phyloP scores from a whole-genome alignment of 2,329 filamentous ascomycete genomes.

The Microdochium paspali region DNA sequence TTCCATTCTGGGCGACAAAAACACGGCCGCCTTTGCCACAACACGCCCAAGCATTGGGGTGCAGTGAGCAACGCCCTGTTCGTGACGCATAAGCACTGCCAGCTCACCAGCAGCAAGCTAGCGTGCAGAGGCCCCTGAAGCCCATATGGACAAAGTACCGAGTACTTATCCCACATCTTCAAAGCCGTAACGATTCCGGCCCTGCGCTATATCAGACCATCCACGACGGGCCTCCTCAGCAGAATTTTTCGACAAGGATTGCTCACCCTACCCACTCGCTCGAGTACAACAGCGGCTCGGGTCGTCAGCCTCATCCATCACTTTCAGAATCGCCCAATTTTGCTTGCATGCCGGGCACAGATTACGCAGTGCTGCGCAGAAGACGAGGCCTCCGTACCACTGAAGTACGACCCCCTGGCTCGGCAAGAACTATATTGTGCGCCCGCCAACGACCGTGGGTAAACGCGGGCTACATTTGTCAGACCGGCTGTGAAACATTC shows the following conservation, averaged over 20 bases:
- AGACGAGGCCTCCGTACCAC: no score
- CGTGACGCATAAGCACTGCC: no score
- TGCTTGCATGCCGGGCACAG: not conserved
- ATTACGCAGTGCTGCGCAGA: no score
- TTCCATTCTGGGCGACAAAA: not conserved
- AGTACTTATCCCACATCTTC: no score
- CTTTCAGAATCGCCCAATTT: not conserved
- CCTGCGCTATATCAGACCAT: constrained; percentile 13
- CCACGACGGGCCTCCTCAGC: constrained; percentile 11
- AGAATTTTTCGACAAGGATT: constrained; percentile 1
- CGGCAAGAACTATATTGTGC: no score
- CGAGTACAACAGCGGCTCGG: not conserved
- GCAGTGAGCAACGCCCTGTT: no score
- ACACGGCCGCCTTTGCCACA: not conserved
- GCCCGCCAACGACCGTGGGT: no score
- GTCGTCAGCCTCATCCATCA: not conserved
- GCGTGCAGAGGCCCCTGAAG: not conserved
- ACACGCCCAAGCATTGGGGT: not conserved
- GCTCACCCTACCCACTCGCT: not conserved
- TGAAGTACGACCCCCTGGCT: no score
- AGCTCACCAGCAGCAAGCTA: no score
- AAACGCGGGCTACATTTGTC: not conserved
- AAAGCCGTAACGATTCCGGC: no score
- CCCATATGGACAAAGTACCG: no score
- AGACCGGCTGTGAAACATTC: not conserved